Evolutionary conservation across 352 stramenopile genomes (phyloP).

Genomic region (Globisporangium recalcitrans): DNA sequence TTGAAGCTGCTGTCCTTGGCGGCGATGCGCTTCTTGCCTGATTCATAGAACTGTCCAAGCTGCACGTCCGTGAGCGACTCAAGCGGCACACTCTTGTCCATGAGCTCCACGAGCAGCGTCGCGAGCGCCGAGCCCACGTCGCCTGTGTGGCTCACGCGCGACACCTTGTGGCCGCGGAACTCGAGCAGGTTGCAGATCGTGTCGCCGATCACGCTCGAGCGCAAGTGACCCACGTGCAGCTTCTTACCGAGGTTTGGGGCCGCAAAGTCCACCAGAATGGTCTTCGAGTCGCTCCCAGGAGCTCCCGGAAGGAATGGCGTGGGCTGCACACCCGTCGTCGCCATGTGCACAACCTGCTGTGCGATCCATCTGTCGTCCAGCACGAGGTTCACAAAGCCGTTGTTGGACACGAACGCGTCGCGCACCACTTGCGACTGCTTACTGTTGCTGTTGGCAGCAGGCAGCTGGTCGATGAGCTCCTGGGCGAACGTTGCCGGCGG

Average conservation of each 20-base stretch:
- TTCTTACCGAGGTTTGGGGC: constrained; percentile 85
- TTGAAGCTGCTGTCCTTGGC: constrained; percentile 48
- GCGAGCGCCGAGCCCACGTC: constrained; percentile 75
- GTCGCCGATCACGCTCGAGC: constrained; percentile 76
- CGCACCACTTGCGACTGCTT: constrained; percentile 17
- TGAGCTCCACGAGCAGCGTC: constrained; percentile 67
- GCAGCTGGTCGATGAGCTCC: constrained; percentile 22
- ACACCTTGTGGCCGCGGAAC: constrained; percentile 67
- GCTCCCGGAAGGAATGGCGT: neutral
- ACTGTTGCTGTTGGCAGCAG: neutral
- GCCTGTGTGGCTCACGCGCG: constrained; percentile 71
- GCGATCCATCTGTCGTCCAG: constrained; percentile 70
- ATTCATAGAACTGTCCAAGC: constrained; percentile 64
- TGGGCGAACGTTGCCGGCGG: constrained; percentile 38
- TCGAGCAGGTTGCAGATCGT: constrained; percentile 78
- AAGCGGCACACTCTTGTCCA: constrained; percentile 43
- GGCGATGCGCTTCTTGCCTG: constrained; percentile 46
- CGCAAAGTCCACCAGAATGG: constrained; percentile 76
- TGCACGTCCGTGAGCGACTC: constrained; percentile 52
- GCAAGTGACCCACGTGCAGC: constrained; percentile 77
- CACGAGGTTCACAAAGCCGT: constrained; percentile 79
- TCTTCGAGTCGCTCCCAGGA: constrained; percentile 11
- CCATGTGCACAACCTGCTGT: constrained; percentile 49
- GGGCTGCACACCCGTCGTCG: constrained; percentile 23
- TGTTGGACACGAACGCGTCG: constrained; percentile 52